Evolutionary conservation across 345 rosid genomes (phyloP), one percentile per base, ranked within the genome.

Genomic region (Ceriops decandra): DNA sequence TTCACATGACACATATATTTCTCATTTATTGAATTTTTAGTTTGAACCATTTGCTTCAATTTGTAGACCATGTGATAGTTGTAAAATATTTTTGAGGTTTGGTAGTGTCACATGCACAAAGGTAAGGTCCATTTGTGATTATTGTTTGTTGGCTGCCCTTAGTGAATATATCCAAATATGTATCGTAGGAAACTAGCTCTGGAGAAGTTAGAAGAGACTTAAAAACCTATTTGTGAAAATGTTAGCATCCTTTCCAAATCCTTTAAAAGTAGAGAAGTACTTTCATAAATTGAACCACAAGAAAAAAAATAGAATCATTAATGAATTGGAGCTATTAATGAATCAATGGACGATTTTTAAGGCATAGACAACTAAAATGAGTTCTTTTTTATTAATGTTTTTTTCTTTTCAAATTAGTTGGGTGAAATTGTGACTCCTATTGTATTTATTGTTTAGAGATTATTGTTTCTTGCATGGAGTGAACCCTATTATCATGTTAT

Each of bases 201-300:
- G 92, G 86, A 69, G 92, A 89, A 73, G 74, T 67, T 76, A 79
- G 78, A 69, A 79, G 74, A 80, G 68, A 66, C 76, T 80, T 7
- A 84, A 77, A 68, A 73, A 68, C 68, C 80, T 69, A 68, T 82
- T 87, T 57, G 59, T 67, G 71, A 91, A 86, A 80, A 85, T 93
- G 90, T 88, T 97, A 72, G 78, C 88, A 51, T 86, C 74, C 71
- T 93, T 91, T 79, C 83, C 83, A 59, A 91, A 91, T 78, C 88
- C 91, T 66, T 79, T 78, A 47, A 84, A 85, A 80, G 91, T 97
- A 60, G 90, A 83, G 76, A 90, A 80, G 52, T 81, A 77, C 79
- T 88, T 91, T 80, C 71, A 84, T 74, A 86, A 80, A 67, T 71
- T 93, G 82, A 85, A 80, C 67, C 82, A 82, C 75, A 75, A 84